Evolutionary conservation across 495 filamentous ascomycete genomes (phyloP).

Genomic region (Trichodelitschia bisporula): DNA sequence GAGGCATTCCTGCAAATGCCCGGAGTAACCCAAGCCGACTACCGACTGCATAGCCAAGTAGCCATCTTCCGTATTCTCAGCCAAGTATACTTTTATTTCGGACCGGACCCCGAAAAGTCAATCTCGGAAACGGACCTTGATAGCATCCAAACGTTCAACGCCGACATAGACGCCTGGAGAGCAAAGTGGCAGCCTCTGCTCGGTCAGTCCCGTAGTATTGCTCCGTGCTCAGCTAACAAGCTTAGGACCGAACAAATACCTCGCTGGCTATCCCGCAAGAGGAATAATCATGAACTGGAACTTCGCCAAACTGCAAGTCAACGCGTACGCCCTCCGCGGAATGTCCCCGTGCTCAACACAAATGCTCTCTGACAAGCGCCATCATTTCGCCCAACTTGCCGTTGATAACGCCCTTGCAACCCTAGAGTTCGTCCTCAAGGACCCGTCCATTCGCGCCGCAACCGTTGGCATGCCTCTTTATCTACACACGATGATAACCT

Average conservation of each 20-base stretch:
- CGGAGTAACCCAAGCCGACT: constrained; percentile 12
- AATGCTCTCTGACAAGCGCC: constrained; percentile 27
- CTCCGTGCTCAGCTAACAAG: constrained; percentile 7
- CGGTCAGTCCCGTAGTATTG: constrained; percentile 17
- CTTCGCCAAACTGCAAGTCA: constrained; percentile 34
- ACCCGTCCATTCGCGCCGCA: constrained; percentile 26
- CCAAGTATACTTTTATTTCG: constrained; percentile 30
- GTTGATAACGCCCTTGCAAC: constrained; percentile 31
- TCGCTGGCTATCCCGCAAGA: constrained; percentile 31
- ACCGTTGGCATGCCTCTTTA: constrained; percentile 20
- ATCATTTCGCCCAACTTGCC: constrained; percentile 28
- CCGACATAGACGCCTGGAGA: constrained; percentile 30
- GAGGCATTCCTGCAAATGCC: constrained; percentile 25
- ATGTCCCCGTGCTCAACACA: constrained; percentile 24
- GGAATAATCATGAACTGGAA: constrained; percentile 34
- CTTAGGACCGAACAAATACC: constrained; percentile 22
- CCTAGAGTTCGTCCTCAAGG: constrained; percentile 28
- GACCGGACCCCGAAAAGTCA: constrained; percentile 26
- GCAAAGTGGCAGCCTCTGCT: constrained; percentile 28
- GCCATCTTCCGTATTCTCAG: constrained; percentile 32
- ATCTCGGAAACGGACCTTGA: constrained; percentile 28
- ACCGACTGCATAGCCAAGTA: constrained; percentile 29
- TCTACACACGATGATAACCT: constrained; percentile 34
- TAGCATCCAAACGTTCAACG: constrained; percentile 25
- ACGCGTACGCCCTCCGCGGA: constrained; percentile 30